These are phyloP conservation scores for Lachnellula arida DNA, from an alignment of 2,329 filamentous ascomycete genomes.

Conservation along the genomic window DNA sequence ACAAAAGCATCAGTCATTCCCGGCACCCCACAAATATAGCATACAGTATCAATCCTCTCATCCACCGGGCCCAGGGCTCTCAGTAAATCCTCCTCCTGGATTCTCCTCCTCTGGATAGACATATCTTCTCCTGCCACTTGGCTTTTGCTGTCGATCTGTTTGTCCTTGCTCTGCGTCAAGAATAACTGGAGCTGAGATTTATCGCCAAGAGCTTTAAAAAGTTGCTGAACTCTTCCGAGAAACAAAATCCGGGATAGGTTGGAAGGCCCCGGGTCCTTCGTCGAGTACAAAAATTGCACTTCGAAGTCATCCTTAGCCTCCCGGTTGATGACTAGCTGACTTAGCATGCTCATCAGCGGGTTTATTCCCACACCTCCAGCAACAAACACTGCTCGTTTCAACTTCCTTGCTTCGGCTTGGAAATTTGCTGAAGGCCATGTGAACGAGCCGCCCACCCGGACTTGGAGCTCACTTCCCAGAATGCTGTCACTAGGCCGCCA, in stretches of 20 bases:
- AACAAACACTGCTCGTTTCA: constrained; percentile 64
- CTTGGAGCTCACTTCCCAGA: constrained; percentile 51
- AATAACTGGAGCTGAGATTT: constrained; percentile 44
- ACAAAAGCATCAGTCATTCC: constrained; percentile 66
- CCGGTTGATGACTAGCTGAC: neutral
- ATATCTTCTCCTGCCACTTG: constrained; percentile 20
- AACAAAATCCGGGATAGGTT: constrained; percentile 43
- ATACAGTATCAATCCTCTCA: constrained; percentile 41
- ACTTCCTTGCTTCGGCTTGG: constrained; percentile 32
- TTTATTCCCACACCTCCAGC: constrained; percentile 34
- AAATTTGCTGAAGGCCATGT: constrained; percentile 59
- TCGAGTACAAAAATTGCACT: constrained; percentile 24
- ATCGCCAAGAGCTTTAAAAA: constrained; percentile 38
- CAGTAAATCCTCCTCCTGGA: constrained; percentile 40
- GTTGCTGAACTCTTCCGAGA: constrained; percentile 40
- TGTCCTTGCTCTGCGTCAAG: constrained; percentile 26
- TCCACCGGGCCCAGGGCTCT: constrained; percentile 35
- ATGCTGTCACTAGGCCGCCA: constrained; percentile 58
- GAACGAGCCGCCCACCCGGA: constrained; percentile 78
- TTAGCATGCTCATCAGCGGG: constrained; percentile 31
- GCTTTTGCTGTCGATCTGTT: neutral
- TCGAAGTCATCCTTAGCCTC: constrained; percentile 4
- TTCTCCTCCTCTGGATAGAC: constrained; percentile 36
- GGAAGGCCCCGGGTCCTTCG: constrained; percentile 27
- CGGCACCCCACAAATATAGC: constrained; percentile 66